These are phyloP conservation scores for Botrytis porri DNA, from an alignment of 2,329 filamentous ascomycete species.

Conservation along the genomic window DNA sequence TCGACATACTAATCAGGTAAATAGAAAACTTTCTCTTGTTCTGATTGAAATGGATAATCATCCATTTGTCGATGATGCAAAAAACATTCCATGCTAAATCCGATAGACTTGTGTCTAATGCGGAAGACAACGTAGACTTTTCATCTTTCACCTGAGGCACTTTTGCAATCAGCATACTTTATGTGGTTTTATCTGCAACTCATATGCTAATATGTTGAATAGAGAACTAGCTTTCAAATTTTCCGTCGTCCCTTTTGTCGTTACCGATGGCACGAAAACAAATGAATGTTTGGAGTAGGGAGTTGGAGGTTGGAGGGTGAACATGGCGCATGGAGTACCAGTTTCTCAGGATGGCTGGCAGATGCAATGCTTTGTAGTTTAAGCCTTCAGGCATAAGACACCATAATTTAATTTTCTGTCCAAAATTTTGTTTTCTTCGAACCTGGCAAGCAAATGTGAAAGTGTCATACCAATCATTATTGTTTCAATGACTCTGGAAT, in stretches of 20 bases:
- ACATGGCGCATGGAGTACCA: no score
- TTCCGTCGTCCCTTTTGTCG: neutral
- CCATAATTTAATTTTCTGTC: neutral
- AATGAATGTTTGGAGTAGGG: no score
- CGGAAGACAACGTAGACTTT: slow-evolving; percentile 70
- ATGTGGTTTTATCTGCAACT: slow-evolving; percentile 4
- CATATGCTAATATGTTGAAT: slow-evolving; percentile 4
- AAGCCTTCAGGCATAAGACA: neutral
- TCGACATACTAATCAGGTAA: slow-evolving; percentile 10
- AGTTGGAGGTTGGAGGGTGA: no score
- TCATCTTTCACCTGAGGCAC: slow-evolving; percentile 78
- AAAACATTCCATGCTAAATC: slow-evolving; percentile 72
- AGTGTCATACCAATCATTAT: neutral
- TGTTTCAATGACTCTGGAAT: neutral
- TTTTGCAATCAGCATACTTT: neutral
- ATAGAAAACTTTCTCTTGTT: neutral
- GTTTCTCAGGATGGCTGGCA: no score
- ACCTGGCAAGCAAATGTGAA: neutral
- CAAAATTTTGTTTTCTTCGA: neutral
- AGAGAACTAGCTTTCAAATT: neutral
- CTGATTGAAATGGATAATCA: neutral
- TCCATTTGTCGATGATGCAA: slow-evolving; percentile 57
- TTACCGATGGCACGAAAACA: no score
- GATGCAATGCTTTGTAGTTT: neutral
- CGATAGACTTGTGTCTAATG: slow-evolving; percentile 54